A percentile compares a stretch with the other conserved stretches of the same genome.
Conservation (phyloP, 768 basidiomycete species). For the Rhodotorula paludigena region DNA sequence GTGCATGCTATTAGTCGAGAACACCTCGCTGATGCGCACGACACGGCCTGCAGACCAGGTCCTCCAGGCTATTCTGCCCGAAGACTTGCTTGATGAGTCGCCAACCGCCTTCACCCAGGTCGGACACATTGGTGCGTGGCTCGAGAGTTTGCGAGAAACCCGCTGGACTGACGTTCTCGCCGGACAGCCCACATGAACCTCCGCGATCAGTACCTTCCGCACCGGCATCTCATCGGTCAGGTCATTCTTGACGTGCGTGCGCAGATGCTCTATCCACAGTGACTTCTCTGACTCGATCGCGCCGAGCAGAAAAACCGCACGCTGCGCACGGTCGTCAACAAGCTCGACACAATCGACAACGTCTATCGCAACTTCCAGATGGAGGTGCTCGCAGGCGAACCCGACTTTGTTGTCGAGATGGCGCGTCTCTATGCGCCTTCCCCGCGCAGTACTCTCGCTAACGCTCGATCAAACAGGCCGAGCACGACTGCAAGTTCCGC, state of each 20-base stretch:
- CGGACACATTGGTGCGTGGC: slow-evolving; percentile 75
- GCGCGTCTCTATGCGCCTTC: slow-evolving; percentile 58
- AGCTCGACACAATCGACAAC: slow-evolving; percentile 75
- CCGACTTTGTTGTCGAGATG: slow-evolving; percentile 77
- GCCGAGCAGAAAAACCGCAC: slow-evolving; percentile 70
- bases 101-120: slow-evolving; percentile 82
- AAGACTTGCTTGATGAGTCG: slow-evolving; percentile 67
- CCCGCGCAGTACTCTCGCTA: not conserved
- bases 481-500: slow-evolving; percentile 76
- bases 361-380: slow-evolving; percentile 91
- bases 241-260: slow-evolving; percentile 76
- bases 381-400: slow-evolving; percentile 90
- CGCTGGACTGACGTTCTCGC: not conserved
- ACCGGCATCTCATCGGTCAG: slow-evolving; percentile 83
- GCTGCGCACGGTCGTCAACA: slow-evolving; percentile 88
- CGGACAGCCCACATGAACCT: slow-evolving; percentile 81
- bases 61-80: slow-evolving; percentile 72
- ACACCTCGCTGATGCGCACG: not conserved
- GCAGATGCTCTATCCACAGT: not conserved
- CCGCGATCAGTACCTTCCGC: slow-evolving; percentile 82
- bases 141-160: too few relatives aligned
- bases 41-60: slow-evolving; percentile 63
- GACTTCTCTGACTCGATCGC: not conserved
- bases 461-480: slow-evolving; percentile 55
- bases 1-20: rapidly evolving